phyloP scores from a whole-genome alignment of 169 alveolate species.

The Eimeria zaria region DNA sequence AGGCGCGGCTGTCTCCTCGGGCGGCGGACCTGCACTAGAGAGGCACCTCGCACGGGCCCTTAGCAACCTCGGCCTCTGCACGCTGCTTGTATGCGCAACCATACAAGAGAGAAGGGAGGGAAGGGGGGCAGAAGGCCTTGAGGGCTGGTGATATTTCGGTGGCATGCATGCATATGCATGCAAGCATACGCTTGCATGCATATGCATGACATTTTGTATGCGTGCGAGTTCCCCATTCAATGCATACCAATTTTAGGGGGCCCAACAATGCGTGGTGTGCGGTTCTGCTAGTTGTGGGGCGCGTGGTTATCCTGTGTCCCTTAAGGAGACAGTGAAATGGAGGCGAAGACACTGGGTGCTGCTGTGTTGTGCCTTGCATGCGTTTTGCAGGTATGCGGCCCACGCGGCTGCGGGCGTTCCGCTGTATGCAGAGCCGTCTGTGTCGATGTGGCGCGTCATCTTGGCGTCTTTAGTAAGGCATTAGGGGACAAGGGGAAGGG shows the following conservation, averaged over 20 bases:
- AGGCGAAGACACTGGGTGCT: neutral
- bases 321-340: neutral
- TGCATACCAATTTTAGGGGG: neutral
- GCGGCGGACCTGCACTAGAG: neutral
- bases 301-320: neutral
- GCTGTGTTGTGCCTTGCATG: conserved; percentile 17
- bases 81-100: conserved; percentile 46
- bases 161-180: neutral
- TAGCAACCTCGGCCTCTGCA: neutral
- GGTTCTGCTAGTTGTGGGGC: no score
- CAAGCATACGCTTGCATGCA: neutral
- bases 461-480: conserved; percentile 55
- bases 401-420: conserved; percentile 75
- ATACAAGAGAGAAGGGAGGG: neutral
- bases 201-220: neutral
- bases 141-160: neutral
- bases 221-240: neutral
- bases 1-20: neutral
- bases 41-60: conserved; percentile 29
- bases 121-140: neutral
- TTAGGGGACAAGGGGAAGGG: neutral
- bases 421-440: conserved; percentile 62
- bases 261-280: neutral
- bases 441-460: conserved; percentile 49
- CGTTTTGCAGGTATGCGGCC: conserved; percentile 54